Evolutionary conservation across 768 basidiomycete genomes (phyloP), one percentile per base, ranked within the genome.

Genomic region (Exidia glandulosa): DNA sequence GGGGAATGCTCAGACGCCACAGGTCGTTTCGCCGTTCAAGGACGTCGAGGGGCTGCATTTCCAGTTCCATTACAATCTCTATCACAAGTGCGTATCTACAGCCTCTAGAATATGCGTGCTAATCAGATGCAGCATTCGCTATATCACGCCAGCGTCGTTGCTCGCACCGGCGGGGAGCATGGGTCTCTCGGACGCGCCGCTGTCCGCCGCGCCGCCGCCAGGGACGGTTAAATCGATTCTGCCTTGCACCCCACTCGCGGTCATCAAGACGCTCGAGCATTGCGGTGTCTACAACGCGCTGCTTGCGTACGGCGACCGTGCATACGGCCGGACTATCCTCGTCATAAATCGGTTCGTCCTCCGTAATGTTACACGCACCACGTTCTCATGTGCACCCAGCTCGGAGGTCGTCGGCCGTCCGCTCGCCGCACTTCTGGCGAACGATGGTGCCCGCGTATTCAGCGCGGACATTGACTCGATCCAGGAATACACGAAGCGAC

Each of bases 391-490:
- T 45, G 9, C 41, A 45, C 41, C 19, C 65, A 91, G 93, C 63
- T 94, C 91, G 37, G 96, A 99, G 71, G 96, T 99, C 34, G 96
- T 99, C 16, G 96, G 96, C 19, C 80, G 96, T 61, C 96, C 95
- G 13, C 78, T 98, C n/a, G 95, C 94, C 0, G 96, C 96, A 3
- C 76, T 99, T 52, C 80, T 98, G 45, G 84, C 94, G 2, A 99
- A 99, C 69, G 96, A 99, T 68, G 96, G 96, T 31, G 96, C 95
- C 2, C 80, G 93, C 9, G 96, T 97, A 4, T 86, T 97, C 67
- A 94, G 91, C 5, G 90, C 90, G 3, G 96, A 99, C 70, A 90
- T 98, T 59, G 93, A 95, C 70, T 90, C 92, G 10, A 89, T 94
- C 57, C 90, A 77, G 80, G 96, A 98, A 76, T 98, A 95, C 74